Percentiles rank a stretch among this genome's conserved stretches.
These are phyloP conservation scores for Backusella parvicylindrica DNA, from an alignment of 192 early-diverging fungal genomes.

Conservation along the genomic window DNA sequence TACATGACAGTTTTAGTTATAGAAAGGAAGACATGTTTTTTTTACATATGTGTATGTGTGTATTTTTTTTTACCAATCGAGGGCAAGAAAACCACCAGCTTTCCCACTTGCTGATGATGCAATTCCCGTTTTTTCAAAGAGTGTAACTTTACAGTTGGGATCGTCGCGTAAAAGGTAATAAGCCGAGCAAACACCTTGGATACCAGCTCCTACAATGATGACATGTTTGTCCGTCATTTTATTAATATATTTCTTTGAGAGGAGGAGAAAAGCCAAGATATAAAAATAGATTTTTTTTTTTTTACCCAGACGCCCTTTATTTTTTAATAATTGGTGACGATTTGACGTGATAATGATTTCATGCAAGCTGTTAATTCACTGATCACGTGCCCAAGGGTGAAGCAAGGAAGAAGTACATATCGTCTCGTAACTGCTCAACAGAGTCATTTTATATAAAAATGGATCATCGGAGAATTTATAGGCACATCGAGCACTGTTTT, in stretches of 20 bases:
- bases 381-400: too few species aligned
- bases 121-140: constrained; percentile 40
- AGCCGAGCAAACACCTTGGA: constrained; percentile 42
- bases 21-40: not conserved
- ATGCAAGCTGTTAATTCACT: too few species aligned
- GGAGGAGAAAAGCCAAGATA: not conserved
- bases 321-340: too few species aligned
- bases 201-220: constrained; percentile 41
- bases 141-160: constrained; percentile 27
- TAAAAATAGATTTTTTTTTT: not conserved
- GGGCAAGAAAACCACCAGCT: constrained; percentile 46
- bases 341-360: too few species aligned
- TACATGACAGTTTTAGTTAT: not conserved
- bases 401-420: too few species aligned
- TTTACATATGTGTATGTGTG: not conserved
- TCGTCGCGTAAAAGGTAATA: constrained; percentile 34
- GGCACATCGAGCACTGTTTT: too few species aligned
- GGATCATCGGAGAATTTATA: too few species aligned
- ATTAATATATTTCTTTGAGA: not conserved
- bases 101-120: constrained; percentile 43
- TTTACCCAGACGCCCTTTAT: too few species aligned
- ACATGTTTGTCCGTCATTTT: constrained; percentile 21
- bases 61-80: constrained; percentile 32
- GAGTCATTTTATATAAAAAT: too few species aligned
- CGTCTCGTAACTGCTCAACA: too few species aligned